Evolutionary conservation across 2,329 filamentous ascomycete genomes (phyloP).

Genomic region (Talaromyces atroroseus): DNA sequence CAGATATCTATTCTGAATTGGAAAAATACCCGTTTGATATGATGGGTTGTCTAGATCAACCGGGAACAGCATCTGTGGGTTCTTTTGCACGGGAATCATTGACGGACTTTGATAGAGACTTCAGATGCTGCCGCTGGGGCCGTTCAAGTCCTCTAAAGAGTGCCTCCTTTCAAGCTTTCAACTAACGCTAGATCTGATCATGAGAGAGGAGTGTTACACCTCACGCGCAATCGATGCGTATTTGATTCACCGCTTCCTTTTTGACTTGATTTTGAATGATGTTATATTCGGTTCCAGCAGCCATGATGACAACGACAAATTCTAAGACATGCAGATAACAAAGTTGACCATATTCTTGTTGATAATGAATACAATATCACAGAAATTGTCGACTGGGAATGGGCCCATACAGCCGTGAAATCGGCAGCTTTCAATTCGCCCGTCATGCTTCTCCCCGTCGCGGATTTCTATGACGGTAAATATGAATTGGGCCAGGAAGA

Average conservation of each 20-base stretch:
- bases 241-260: constrained; percentile 39
- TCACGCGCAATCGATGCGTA: constrained; percentile 32
- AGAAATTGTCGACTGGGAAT: constrained; percentile 48
- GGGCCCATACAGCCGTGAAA: constrained; percentile 29
- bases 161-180: constrained; percentile 31
- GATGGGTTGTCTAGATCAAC: constrained; percentile 32
- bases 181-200: constrained; percentile 25
- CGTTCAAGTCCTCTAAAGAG: constrained; percentile 32
- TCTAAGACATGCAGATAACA: constrained; percentile 47
- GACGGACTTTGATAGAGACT: constrained; percentile 28
- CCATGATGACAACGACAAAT: constrained; percentile 25
- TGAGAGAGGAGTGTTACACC: constrained; percentile 33
- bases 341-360: constrained; percentile 46
- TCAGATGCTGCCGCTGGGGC: constrained; percentile 25
- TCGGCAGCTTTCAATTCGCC: constrained; percentile 42
- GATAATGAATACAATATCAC: constrained; percentile 45
- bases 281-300: constrained; percentile 14
- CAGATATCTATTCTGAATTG: constrained; percentile 37
- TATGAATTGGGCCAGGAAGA: constrained; percentile 38
- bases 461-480: constrained; percentile 36
- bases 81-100: constrained; percentile 37
- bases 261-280: constrained; percentile 26
- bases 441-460: constrained; percentile 35
- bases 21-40: constrained; percentile 31
- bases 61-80: constrained; percentile 25